These are phyloP conservation scores for Fusarium domesticum DNA, from an alignment of 2,329 filamentous ascomycete genomes.

Conservation along the genomic window DNA sequence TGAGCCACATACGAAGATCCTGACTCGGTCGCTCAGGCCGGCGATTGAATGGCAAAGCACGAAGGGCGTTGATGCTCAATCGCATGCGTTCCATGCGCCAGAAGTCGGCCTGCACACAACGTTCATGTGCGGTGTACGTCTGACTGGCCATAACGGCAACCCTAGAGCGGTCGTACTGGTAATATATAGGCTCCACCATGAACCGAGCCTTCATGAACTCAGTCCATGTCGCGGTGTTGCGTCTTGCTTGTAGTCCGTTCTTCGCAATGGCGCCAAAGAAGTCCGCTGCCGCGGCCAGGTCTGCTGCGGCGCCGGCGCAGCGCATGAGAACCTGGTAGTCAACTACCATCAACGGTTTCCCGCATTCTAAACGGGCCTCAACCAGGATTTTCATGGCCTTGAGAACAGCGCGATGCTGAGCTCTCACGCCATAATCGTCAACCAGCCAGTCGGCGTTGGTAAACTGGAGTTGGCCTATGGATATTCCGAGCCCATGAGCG, in stretches of 20 bases:
- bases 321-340: constrained; percentile 48
- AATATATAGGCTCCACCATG: constrained; percentile 45
- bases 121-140: constrained; percentile 27
- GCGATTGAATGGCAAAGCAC: constrained; percentile 32
- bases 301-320: constrained; percentile 45
- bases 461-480: constrained; percentile 39
- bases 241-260: constrained; percentile 27
- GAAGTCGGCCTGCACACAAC: constrained; percentile 14
- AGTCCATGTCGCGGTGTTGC: constrained; percentile 36
- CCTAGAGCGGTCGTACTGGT: constrained; percentile 42
- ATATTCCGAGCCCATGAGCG: constrained; percentile 39
- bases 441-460: constrained; percentile 38
- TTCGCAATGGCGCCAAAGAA: constrained; percentile 34
- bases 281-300: constrained; percentile 33
- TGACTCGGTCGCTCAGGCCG: constrained; percentile 17
- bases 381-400: constrained; percentile 35
- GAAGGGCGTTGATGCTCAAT: constrained; percentile 29
- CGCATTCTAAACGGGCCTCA: constrained; percentile 30
- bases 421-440: constrained; percentile 46
- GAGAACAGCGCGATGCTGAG: constrained; percentile 39
- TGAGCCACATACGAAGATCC: constrained; percentile 29
- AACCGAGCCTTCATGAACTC: constrained; percentile 51
- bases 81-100: constrained; percentile 32
- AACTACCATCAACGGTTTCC: constrained; percentile 30
- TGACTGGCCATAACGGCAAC: constrained; percentile 42